Base-by-base conservation (phyloP, 2,329 filamentous ascomycete species). In the Cladosporium sp. region DNA sequence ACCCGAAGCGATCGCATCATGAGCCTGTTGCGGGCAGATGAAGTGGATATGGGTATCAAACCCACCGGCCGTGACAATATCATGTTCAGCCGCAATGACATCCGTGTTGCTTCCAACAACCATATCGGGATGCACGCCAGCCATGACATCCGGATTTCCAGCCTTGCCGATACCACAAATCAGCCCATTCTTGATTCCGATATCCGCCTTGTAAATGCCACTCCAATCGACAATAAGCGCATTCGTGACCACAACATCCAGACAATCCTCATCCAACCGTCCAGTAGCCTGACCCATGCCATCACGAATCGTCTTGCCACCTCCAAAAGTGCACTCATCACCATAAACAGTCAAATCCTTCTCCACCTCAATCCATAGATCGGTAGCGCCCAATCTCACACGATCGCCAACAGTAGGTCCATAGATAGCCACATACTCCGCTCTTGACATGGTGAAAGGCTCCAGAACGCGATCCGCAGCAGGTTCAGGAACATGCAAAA, bases 131-230 rank as follows among this genome's bases (percentile, higher is more conserved):
- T 85, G 76, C 6, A 97, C 88, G 4, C 88, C 88, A 27, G 93
- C 85, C 92, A 96, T 96, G 40, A 95, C 82, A 69, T 97, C 92
- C n/a, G 92, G 92, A 62, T 96, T 97, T 16, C 92, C 92, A 13
- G 92, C 89, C 70, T 97, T 96, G 53, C 92, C 92, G 59, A 97
- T 92, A 0, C 83, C 92, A 22, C 85, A 84, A 61, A 97, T 96
- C 33, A 86, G 66, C 2, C 92, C 91, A 58, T 90, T 71, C 68
- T 94, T 95, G 67, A 97, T 84, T 22, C 92, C 92, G 64, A 97
- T 95, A 67, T 97, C 92, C 5, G 91, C 92, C 72, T 97, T 97
- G 76, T 88, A 94, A 63, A 97, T 95, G 41, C 92, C 92, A 1
- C 80, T 85, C 79, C 86, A 94, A 71, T 97, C 92, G 16, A 97